A percentile compares a stretch with the other conserved stretches of the same genome.
These are phyloP conservation scores for Eleusine coracana DNA, from an alignment of 176 grass and related monocot genomes.

Conservation along the genomic window DNA sequence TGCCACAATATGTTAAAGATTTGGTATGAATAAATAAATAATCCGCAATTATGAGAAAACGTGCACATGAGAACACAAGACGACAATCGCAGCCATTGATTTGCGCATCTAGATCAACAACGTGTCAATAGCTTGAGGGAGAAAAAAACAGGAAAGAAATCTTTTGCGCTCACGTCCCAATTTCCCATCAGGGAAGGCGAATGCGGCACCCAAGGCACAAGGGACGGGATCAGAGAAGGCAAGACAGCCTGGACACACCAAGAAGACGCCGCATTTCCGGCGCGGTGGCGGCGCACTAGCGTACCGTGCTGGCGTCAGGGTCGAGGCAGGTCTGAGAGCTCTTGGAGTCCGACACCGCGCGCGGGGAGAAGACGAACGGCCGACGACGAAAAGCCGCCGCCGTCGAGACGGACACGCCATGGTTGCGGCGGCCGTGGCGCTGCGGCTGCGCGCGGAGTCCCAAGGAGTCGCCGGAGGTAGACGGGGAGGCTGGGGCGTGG, in stretches of 20 bases:
- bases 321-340: conserved; percentile 95
- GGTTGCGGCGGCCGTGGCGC: conserved; percentile 24
- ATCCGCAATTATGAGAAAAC: conserved; percentile 2
- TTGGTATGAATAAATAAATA: conserved; percentile 33
- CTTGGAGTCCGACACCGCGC: conserved; percentile 83
- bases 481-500: conserved; percentile 37
- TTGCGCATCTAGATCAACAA: conserved; percentile 20
- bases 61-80: conserved; percentile 27
- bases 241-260: not conserved
- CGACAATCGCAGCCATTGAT: conserved; percentile 21
- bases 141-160: not conserved
- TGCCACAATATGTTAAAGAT: conserved; percentile 17
- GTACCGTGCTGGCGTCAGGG: conserved; percentile 91
- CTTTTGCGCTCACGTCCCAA: conserved; percentile 3
- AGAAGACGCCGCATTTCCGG: conserved; percentile 37
- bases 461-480: conserved; percentile 42
- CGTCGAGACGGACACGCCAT: conserved; percentile 5
- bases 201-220: not conserved
- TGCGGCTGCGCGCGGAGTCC: conserved; percentile 20
- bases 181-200: conserved; percentile 30
- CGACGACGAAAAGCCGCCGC: conserved; percentile 8
- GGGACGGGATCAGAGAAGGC: conserved; percentile 17
- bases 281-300: not conserved
- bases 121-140: not conserved
- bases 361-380: conserved; percentile 64